Evolutionary conservation across 2,329 filamentous ascomycete genomes (phyloP).

Genomic region (Talaromyces sp.): DNA sequence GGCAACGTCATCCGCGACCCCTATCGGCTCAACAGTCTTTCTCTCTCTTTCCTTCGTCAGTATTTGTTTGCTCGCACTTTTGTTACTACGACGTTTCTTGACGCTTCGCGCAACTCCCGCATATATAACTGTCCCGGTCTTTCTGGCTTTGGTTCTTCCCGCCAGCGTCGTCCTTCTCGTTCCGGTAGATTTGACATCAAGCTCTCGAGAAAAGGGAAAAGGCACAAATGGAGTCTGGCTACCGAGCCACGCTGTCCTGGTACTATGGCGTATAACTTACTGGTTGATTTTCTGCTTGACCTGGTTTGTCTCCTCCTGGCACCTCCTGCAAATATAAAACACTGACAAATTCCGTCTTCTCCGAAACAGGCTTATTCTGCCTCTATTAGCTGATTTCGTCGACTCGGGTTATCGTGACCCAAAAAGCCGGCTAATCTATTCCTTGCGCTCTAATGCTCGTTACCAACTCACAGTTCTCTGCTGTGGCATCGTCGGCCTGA

Average conservation of each 20-base stretch:
- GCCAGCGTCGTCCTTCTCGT: slow-evolving; percentile 88
- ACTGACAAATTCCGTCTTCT: not conserved
- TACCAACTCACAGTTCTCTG: slow-evolving; percentile 81
- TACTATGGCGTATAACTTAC: slow-evolving; percentile 92
- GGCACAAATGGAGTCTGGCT: slow-evolving; percentile 82
- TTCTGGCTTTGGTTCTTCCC: slow-evolving; percentile 90
- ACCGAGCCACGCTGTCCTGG: slow-evolving; percentile 70
- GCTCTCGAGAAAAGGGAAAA: slow-evolving; percentile 64
- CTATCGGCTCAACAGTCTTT: slow-evolving; percentile 77
- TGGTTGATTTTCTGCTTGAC: slow-evolving; percentile 95
- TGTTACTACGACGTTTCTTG: slow-evolving; percentile 85
- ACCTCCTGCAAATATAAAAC: not conserved
- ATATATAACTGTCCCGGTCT: slow-evolving; percentile 87
- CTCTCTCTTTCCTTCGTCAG: slow-evolving; percentile 66
- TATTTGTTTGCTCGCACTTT: slow-evolving; percentile 72
- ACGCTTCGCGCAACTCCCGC: slow-evolving; percentile 85
- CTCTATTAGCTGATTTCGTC: slow-evolving; percentile 88
- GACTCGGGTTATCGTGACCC: slow-evolving; percentile 91
- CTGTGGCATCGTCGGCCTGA: slow-evolving; percentile 65
- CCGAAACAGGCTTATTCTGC: slow-evolving; percentile 73
- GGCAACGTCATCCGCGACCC: slow-evolving; percentile 33
- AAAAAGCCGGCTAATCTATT: slow-evolving; percentile 75
- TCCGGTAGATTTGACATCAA: slow-evolving; percentile 91
- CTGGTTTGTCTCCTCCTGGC: slow-evolving; percentile 58
- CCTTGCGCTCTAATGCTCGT: slow-evolving; percentile 78